Evolutionary conservation across 73 alveolate genomes (phyloP), one percentile per base, ranked within the genome.

Genomic region (Blepharisma stoltei): DNA sequence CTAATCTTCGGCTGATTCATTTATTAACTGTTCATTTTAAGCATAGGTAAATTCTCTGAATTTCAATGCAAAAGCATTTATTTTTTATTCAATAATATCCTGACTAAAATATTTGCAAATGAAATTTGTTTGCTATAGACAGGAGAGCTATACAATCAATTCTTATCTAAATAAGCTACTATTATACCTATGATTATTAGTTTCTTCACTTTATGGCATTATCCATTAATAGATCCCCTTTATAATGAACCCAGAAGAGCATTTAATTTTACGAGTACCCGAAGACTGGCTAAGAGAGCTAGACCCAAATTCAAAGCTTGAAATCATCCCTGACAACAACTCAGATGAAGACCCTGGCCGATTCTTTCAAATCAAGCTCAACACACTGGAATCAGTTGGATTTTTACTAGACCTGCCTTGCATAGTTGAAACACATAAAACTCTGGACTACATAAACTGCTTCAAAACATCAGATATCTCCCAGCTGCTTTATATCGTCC

Each of bases 351-450:
- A 60, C 5, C 48, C 73, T 60, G 73, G 73, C 11, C 37, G 73
- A 9, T 8, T 60, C 18, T 76, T 76, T 54, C 55, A 76, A 41
- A 78, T 76, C 14, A 47, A 54, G 21, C 65, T 76, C 0, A 78
- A 54, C 32, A 49, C 43, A 46, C 50, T 38, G 27, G 75, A 54
- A 32, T 45, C 83, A 38, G 37, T 38, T 32, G 76, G 55, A 25
- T 21, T 68, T 0, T 21, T 76, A 18, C 70, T 76, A 5, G 83
- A 76, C 80, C 80, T 76, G 37, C 83, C 83, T 32, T 53, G 78
- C 14, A 76, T 76, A 6, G 49, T 76, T 46, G 83, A 76, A 76
- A 76, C 78, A 6, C 75, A 76, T 32, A 76, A 76, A 76, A 76
- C 83, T 43, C 65, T 54, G 45, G 83, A 76, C 75, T 38, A 65